Base-by-base conservation (phyloP, 1,284 basidiomycete species). In the Malassezia slooffiae region DNA sequence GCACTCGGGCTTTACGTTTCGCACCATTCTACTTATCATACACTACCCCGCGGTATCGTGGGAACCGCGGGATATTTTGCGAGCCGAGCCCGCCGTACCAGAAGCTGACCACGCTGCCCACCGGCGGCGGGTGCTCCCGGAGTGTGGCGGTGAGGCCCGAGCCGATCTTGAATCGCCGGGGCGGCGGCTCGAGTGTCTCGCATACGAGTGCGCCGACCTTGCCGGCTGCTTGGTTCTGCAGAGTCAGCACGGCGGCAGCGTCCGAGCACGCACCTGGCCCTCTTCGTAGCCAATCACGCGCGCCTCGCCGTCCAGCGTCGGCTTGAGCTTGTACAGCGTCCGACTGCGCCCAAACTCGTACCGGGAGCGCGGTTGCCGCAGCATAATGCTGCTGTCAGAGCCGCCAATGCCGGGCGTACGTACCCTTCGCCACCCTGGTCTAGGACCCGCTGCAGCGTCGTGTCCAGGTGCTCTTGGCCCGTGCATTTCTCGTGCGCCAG, bases 281-380 rank as follows among this genome's bases (percentile, higher is more conserved):
- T 74, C 69, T 12, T 72, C 73, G 56, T 81, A 75, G 0, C 77
- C 79, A 5, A 74, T 75, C 4, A 82, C 78, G 29, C 75, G 63
- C 6, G 79, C 80, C 58, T 82, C 80, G 5, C 78, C 80, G 52
- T 81, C 79, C 56, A 78, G 77, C 65, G 80, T 80, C 1, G 77
- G 77, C 75, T 82, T 82, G 65, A 80, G 74, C 60, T 82, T 82
- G 36, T 79, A 70, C 4, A 81, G 67, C 2, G 76, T 75, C 2
- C 61, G 70, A 1, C 77, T 78, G 23, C 80, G 74, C 22, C 68
- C 65, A 5, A 74, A 74, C 57, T 79, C 78, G 52, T 82, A 82
- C 33, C 64, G 47, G 8, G 77, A 71, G 0, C 60, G 67, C 6
- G 79, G 75, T 46, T 75, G 72, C 12, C 80, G 71, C n/a, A 81